Base-by-base conservation (phyloP, 1,284 basidiomycete species). In the Pseudozyma sp. region DNA sequence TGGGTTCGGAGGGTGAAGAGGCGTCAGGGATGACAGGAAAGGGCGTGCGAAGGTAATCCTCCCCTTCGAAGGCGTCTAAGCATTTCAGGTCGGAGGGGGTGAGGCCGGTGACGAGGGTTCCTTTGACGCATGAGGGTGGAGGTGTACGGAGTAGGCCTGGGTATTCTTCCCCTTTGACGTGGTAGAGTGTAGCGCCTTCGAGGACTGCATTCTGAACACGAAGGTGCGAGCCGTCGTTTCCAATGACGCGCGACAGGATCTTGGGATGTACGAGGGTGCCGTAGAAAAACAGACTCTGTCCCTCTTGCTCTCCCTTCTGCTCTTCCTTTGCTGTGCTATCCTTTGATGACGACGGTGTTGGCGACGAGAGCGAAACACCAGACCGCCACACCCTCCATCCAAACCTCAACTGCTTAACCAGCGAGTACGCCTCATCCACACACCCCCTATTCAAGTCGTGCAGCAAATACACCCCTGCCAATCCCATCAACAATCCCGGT, bases 261-360 rank as follows among this genome's bases (percentile, higher is more conserved):
- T 58, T 57, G 4, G 78, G 78, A 59, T 80, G 78, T 11, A 80
- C 76, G 1, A 80, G 51, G 4, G 76, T 80, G 13, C 78, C 78
- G 56, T 77, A 80, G 55, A 80, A 80, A 62, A 80, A 78, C 60
- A 80, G 3, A 12, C 50, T 53, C 35, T 19, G 39, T 1, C 55
- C 65, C 31, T 38, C 31, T 42, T 52, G 34, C 52, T 44, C 43
- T 18, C 6, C 49, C 18, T 55, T 12, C 16, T 18, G 14, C 16
- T 10, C 8, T 43, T 48, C 13, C 40, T 31, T 10, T 21, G 31
- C 38, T 38, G 19, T n/a, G 52, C 40, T 47, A 11, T n/a, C 38
- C 7, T 18, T 35, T 31, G 31, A 31, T 31, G 6, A 31, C 38
- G 44, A n/a, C 16, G 16, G 9, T 40, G 44, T 16, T 44, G 40